phyloP scores from a whole-genome alignment of 192 early-diverging fungal genomes.

The Nowakowskiella sp. region DNA sequence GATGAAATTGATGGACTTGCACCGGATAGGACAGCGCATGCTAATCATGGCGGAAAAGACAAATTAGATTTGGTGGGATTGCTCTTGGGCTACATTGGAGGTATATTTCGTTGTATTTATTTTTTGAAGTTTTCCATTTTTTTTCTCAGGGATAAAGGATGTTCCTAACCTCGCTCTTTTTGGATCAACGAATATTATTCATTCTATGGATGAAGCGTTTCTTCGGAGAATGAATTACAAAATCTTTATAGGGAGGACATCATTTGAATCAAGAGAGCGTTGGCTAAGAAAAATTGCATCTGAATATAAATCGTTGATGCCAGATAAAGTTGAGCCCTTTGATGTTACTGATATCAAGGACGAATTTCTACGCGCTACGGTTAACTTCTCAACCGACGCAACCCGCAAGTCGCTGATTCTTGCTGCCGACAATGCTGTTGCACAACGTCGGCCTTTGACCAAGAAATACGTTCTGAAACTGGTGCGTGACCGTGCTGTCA shows the following conservation, averaged over 20 bases:
- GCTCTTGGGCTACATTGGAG: neutral
- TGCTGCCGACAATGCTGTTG: neutral
- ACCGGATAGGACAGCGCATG: neutral
- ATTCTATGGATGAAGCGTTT: slow-evolving; percentile 1
- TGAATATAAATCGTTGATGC: no score
- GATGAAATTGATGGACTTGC: slow-evolving; percentile 7
- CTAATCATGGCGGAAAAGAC: no score
- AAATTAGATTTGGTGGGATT: neutral
- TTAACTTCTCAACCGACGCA: slow-evolving; percentile 5
- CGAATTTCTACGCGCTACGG: neutral
- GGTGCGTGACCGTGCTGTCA: neutral
- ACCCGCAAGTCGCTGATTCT: neutral
- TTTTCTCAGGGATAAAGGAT: no score
- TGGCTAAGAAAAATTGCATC: neutral
- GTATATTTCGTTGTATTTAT: no score
- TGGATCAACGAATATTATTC: neutral
- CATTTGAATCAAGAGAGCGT: neutral
- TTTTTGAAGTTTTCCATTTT: no score
- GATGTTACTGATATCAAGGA: neutral
- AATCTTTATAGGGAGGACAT: neutral
- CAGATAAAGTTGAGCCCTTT: no score
- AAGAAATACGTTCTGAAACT: neutral
- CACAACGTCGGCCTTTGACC: neutral
- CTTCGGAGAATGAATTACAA: slow-evolving; percentile 3
- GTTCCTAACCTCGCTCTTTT: slow-evolving; percentile 6